phyloP scores from a whole-genome alignment of 2,329 filamentous ascomycete species.

The Lecanosticta acicola region DNA sequence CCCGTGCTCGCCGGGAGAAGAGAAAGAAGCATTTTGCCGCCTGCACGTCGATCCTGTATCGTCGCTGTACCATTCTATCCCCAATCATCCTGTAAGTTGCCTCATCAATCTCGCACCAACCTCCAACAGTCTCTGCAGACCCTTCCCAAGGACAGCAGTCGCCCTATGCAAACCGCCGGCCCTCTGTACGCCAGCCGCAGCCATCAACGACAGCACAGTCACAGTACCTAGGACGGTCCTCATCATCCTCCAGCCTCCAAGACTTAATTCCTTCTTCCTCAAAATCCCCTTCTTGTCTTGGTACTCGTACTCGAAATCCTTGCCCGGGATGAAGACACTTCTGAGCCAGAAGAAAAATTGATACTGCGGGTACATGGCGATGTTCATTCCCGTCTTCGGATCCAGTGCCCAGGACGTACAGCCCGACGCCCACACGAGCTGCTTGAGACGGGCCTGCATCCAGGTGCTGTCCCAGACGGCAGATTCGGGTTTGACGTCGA shows the following conservation, averaged over 20 bases:
- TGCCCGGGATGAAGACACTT: conserved; percentile 39
- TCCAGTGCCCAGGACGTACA: conserved; percentile 52
- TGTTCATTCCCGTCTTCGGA: conserved; percentile 43
- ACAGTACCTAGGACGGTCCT: conserved; percentile 6
- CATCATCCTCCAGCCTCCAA: conserved; percentile 22
- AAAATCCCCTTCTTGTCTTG: conserved; percentile 11
- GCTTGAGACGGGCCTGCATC: conserved; percentile 40
- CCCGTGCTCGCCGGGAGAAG: too few relatives aligned
- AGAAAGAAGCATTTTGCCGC: too few relatives aligned
- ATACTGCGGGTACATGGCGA: conserved; percentile 50
- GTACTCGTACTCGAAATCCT: conserved; percentile 23
- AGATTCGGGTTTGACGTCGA: conserved; percentile 36
- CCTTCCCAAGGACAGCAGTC: neutral
- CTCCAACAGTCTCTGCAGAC: neutral
- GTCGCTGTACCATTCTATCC: too few relatives aligned
- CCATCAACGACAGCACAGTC: conserved; percentile 2
- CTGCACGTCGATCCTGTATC: too few relatives aligned
- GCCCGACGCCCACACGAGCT: conserved; percentile 46
- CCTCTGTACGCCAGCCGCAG: conserved; percentile 11
- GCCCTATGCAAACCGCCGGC: neutral
- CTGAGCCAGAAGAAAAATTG: conserved; percentile 47
- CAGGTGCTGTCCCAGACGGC: conserved; percentile 34
- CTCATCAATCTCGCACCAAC: neutral
- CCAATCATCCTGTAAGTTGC: too few relatives aligned
- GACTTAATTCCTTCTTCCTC: conserved; percentile 12